Base-by-base conservation (phyloP, 1,284 basidiomycete species). In the Puccinia polysora region DNA sequence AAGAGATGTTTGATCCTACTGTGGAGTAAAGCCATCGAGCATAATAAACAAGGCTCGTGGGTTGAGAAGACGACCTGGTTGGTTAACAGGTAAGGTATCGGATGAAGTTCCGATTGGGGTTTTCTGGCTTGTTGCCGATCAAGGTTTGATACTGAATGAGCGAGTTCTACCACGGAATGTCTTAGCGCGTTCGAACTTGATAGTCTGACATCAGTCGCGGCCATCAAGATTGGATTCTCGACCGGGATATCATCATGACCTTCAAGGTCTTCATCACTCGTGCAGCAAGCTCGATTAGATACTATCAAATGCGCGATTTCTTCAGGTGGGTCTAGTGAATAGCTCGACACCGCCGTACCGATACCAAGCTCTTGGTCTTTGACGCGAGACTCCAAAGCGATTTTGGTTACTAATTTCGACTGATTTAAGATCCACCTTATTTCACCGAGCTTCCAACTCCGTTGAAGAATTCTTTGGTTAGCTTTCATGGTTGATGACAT, bases 41-140 rank as follows among this genome's bases (percentile, higher is more conserved):
- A 97, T 89, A 96, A 91, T 72, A 96, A 84, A 77, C 94, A 97
- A 2, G 94, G 93, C 77, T 97, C 93, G 80, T 97, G 93, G 1
- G 90, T 90, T 62, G 86, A 85, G 81, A 96, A 96, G 25, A 96
- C 82, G 1, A 87, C 86, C 30, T 87, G 84, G 0, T 86, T 86
- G 0, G 91, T 96, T 45, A 96, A 83, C 36, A 96, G 86, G 80
- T 96, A 97, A 78, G 77, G 76, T 6, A 47, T 45, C n/a, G 43
- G 80, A 78, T 23, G 58, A 3, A 53, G n/a, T 7, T 49, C 43
- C 1, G 45, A 28, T 47, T 50, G 15, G 4, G 38, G 38, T 20
- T 20, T 14, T 74, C 75, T 0, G 8, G 8, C 18, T 53, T 60
- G 52, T 63, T 53, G 40, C 72, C 72, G 20, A 74, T 77, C 74